A percentile compares a stretch with the other conserved stretches of the same genome.
phyloP scores from a whole-genome alignment of 257 asterid genomes.

The Fraxinus pennsylvanica region DNA sequence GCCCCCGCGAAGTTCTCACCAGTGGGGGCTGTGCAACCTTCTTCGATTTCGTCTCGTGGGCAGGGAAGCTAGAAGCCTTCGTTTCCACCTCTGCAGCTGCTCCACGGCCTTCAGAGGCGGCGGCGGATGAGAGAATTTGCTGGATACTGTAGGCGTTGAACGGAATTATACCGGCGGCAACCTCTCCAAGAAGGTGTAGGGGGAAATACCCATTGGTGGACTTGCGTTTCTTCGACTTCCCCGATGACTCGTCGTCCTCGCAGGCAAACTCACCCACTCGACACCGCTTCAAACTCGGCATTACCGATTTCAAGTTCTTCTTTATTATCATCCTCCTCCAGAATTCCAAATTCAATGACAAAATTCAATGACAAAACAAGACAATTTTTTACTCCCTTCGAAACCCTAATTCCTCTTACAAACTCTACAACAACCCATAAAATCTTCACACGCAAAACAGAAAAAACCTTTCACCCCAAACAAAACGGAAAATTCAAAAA shows the following conservation, averaged over 20 bases:
- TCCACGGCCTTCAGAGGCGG: neutral
- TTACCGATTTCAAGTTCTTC: slow-evolving; percentile 89
- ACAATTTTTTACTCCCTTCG: neutral
- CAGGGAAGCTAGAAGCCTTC: slow-evolving; percentile 30
- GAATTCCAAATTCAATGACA: slow-evolving; percentile 27
- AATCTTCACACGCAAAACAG: slow-evolving; percentile 27
- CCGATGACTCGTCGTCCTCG: slow-evolving; percentile 59
- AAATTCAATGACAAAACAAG: slow-evolving; percentile 13
- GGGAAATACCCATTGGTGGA: slow-evolving; percentile 53
- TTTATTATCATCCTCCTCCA: slow-evolving; percentile 70
- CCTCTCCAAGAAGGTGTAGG: slow-evolving; percentile 68
- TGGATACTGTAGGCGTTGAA: slow-evolving; percentile 51
- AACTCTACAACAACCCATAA: slow-evolving; percentile 29
- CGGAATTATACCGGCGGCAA: slow-evolving; percentile 69
- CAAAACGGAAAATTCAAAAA: slow-evolving; percentile 13
- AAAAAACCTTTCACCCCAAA: slow-evolving; percentile 17
- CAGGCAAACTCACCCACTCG: slow-evolving; percentile 59
- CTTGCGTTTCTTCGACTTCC: slow-evolving; percentile 72
- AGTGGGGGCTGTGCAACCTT: slow-evolving; percentile 76
- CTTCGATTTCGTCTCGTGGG: slow-evolving; percentile 37
- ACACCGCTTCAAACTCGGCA: slow-evolving; percentile 91
- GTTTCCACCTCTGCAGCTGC: slow-evolving; percentile 27
- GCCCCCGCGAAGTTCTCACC: slow-evolving; percentile 92
- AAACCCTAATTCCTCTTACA: slow-evolving; percentile 50
- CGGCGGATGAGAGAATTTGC: slow-evolving; percentile 36